A percentile compares a stretch with the other conserved stretches of the same genome.
These are phyloP conservation scores for Fragaria nilgerrensis DNA, from an alignment of 306 rosid species.

Conservation along the genomic window DNA sequence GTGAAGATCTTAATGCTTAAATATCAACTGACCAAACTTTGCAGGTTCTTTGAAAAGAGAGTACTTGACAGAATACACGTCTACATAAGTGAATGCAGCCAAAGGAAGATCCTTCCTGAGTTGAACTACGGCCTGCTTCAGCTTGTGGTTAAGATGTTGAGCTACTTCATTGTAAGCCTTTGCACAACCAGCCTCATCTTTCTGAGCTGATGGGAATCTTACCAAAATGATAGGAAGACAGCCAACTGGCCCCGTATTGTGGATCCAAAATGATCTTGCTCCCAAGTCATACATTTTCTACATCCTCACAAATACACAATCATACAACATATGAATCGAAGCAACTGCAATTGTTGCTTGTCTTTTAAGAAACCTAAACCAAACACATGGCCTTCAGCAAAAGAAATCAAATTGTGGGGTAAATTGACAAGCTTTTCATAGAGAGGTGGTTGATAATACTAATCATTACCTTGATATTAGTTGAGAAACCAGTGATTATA, in stretches of 20 bases:
- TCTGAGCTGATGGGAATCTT: conserved; percentile 10
- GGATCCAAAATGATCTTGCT: conserved; percentile 62
- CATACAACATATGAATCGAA: background rate
- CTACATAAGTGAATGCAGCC: conserved; percentile 53
- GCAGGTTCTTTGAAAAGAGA: conserved; percentile 34
- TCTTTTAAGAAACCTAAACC: background rate
- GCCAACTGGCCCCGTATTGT: conserved; percentile 68
- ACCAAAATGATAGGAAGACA: conserved; percentile 32
- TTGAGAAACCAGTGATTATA: conserved; percentile 30
- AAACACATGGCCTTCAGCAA: background rate
- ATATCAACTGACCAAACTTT: conserved; percentile 36
- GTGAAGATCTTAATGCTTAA: too few species aligned
- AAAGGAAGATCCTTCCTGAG: conserved; percentile 44
- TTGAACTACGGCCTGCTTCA: conserved; percentile 42
- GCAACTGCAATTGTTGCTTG: background rate
- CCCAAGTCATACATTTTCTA: conserved; percentile 40
- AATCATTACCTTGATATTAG: conserved; percentile 36
- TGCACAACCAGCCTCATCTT: conserved; percentile 49
- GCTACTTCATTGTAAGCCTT: conserved; percentile 48
- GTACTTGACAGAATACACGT: conserved; percentile 34
- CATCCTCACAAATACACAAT: background rate
- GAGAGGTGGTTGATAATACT: background rate
- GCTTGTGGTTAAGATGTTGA: conserved; percentile 38
- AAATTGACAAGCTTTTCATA: background rate
- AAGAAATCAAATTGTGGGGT: background rate